Base-by-base conservation (phyloP, 2,329 filamentous ascomycete genomes). In the Ampelomyces quisqualis region DNA sequence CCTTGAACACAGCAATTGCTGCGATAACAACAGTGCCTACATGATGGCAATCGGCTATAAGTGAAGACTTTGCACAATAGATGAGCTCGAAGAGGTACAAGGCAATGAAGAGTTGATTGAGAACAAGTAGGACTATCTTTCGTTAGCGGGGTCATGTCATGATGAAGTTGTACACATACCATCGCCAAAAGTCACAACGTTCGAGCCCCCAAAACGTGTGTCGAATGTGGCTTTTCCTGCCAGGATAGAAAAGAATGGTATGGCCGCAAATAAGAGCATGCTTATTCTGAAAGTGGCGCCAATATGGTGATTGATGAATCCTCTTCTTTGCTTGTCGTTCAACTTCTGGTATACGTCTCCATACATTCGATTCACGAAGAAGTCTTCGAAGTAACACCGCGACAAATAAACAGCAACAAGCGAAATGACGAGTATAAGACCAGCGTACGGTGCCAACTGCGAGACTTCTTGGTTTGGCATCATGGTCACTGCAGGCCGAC, bases 31-130 rank as follows among this genome's bases (percentile, higher is more conserved):
- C 67, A 0, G 69, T 66, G 1, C 69, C 69, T 4, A 69, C 45
- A 37, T 75, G 72, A 38, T 75, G 73, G 8, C 65, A 47, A 2
- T 69, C 67, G 3, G 69, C 68, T 15, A 75, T 65, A 0, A 64
- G 66, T 2, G 70, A 73, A 4, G 74, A 54, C 30, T 68, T 68
- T 1, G 58, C 48, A 4, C 72, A 65, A 39, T 71, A 74, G 29
- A 74, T 57, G 5, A 75, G 57, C 48, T 75, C 73, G 34, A 73
- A 74, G 9, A 73, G 52, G 40, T 75, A 74, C 69, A 74, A 74
- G n/a, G 57, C 70, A 10, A 70, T 68, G 19, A 75, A 53, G 47
- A 73, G 61, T 34, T 74, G 69, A 4, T 40, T 40, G 13, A 28
- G 17, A 10, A 40, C 30, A 14, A 40, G 30, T 3, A 40, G 38